phyloP scores from a whole-genome alignment of 345 rosid genomes.

The Salix exigua region DNA sequence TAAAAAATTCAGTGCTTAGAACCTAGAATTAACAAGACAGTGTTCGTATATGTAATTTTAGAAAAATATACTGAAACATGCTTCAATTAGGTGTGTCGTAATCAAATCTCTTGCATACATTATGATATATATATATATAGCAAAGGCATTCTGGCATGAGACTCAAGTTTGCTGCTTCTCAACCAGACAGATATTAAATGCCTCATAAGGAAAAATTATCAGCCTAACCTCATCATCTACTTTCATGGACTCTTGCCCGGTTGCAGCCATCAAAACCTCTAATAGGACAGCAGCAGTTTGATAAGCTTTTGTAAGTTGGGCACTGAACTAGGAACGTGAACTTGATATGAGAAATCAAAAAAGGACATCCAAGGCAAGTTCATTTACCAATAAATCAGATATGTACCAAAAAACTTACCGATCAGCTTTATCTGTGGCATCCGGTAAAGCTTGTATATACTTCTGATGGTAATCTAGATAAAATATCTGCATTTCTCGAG shows the following conservation, averaged over 20 bases:
- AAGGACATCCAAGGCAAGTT: too few relatives aligned
- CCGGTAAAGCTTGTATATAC: conserved; percentile 83
- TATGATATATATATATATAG: conserved; percentile 96
- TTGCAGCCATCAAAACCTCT: conserved; percentile 97
- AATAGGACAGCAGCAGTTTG: conserved; percentile 99
- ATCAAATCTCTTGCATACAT: conserved; percentile 45
- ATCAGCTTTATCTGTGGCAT: conserved; percentile 90
- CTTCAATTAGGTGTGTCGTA: too few relatives aligned
- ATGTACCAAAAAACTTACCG: conserved; percentile 46
- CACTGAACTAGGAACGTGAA: conserved; percentile 42
- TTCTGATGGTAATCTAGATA: conserved; percentile 82
- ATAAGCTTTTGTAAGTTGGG: conserved; percentile 97
- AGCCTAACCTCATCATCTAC: conserved; percentile 82
- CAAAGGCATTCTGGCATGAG: conserved; percentile 99
- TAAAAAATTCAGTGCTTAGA: too few relatives aligned
- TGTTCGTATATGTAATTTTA: too few relatives aligned
- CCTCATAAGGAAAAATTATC: not conserved
- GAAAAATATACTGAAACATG: not conserved
- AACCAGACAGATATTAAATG: not conserved
- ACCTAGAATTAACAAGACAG: too few relatives aligned
- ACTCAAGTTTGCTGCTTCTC: conserved; percentile 95
- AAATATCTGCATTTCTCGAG: conserved; percentile 88
- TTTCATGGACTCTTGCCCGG: conserved; percentile 80
- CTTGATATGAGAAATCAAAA: not conserved
- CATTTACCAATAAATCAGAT: too few relatives aligned